Base-by-base conservation (phyloP, 1,284 basidiomycete genomes). In the Leccinum cinnamomeum region DNA sequence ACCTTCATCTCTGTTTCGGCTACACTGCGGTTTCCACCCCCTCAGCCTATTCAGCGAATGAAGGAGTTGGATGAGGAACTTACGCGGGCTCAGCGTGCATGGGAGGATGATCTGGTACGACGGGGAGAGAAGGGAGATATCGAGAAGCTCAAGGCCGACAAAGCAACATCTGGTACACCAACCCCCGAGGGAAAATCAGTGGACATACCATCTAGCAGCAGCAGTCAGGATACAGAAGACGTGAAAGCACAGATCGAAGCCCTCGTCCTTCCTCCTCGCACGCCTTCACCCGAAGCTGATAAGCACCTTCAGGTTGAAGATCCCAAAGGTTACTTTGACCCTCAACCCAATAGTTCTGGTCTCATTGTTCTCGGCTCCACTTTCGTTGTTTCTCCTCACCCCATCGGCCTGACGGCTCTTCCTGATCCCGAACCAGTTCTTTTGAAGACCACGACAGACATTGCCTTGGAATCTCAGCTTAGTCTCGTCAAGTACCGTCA, bases 1-100 rank as follows among this genome's bases (percentile, higher is more conserved):
- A 95, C 92, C 0, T 92, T 94, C 68, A 90, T 97, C 25, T 97
- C 94, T 1, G 92, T 94, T 37, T 97, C 94, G 6, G 91, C 95
- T 0, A 93, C 94, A 0, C 80, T 98, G 46, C 87, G 92, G 11
- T 95, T 97, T 73, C 90, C 90, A 12, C 95, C 95, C 14, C 96
- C 96, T 1, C 89, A 92, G 69, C 91, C 94, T 2, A 85, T 98
- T 37, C 81, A 86, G 4, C 84, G 84, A 63, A 95, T 98, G 92
- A 92, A 92, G 68, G 87, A 93, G 66, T 79, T 97, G 8, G 94
- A 97, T 68, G 84, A 89, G 33, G 82, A 87, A 62, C 82, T 97
- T 18, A 78, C 82, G 30, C 80, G 81, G 48, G 83, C 89, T 7
- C 90, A 91, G 65, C 79, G 81, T 53, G 85, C 84, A 33, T 93